phyloP scores from a whole-genome alignment of 805 yeast genomes.

The Vanderwaltozyma verrucispora region DNA sequence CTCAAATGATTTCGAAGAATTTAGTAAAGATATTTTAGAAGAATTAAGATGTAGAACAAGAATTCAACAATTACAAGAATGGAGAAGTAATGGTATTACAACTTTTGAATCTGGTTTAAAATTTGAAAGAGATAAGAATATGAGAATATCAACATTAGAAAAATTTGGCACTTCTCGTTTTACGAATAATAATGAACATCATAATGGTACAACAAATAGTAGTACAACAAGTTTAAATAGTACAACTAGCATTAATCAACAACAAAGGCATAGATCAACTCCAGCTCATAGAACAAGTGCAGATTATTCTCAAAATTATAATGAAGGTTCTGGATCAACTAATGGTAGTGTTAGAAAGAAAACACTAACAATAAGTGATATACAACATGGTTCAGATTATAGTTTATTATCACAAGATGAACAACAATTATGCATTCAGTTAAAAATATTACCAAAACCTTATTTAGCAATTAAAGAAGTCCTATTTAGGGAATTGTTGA shows the following conservation, averaged over 20 bases:
- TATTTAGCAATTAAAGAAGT: conserved; percentile 87
- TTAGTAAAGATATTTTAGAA: conserved; percentile 59
- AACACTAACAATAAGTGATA: conserved; percentile 48
- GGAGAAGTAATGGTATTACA: conserved; percentile 85
- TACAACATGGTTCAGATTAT: conserved; percentile 70
- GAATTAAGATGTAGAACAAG: conserved; percentile 73
- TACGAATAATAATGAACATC: conserved; percentile 9
- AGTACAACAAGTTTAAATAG: conserved; percentile 1
- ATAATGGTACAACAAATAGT: conserved; percentile 5
- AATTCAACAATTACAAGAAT: conserved; percentile 84
- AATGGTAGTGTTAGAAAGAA: conserved; percentile 28
- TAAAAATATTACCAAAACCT: conserved; percentile 86
- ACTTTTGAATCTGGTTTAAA: conserved; percentile 71
- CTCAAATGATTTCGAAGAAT: conserved; percentile 67
- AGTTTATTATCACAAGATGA: conserved; percentile 82
- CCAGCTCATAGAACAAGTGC: conserved; percentile 21
- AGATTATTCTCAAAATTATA: conserved; percentile 20
- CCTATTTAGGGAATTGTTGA: conserved; percentile 74
- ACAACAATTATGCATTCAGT: conserved; percentile 68
- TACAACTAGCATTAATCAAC: conserved; percentile 2
- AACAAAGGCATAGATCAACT: conserved; percentile 21
- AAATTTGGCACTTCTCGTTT: conserved; percentile 32
- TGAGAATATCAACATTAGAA: conserved; percentile 52
- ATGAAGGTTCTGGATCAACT: conserved; percentile 5
- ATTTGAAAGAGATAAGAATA: conserved; percentile 80